Base-by-base conservation (phyloP, 2,329 filamentous ascomycete genomes). In the Claviceps fusiformis region DNA sequence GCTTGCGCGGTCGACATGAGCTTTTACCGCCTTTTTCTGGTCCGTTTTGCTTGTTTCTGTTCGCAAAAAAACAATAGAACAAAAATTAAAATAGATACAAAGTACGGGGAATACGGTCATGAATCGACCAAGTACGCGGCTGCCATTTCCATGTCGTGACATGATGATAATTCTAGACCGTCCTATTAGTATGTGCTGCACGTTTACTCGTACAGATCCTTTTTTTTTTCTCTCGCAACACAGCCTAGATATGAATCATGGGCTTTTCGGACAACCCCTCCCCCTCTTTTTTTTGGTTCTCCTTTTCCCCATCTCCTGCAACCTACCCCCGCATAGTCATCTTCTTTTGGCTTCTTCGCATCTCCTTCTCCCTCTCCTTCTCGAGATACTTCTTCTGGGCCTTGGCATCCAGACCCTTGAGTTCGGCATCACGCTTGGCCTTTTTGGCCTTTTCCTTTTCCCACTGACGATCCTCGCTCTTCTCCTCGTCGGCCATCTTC, bases 301-400 rank as follows among this genome's bases (percentile, higher is more conserved):
- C 24, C 2, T 33, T 33, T 9, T 33, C 31, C 31, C 4, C 31
- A 9, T 24, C 24, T 24, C 24, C 24, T 24, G 24, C 24, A 24
- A 24, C 2, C 62, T 72, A 81, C 35, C 67, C 79, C 44, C 79
- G 73, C 61, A 74, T 67, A 7, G 78, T 81, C 68, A 73, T 70
- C 70, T 75, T 79, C 73, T 78, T 81, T 61, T 74, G 70, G 35
- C 69, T 69, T 69, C 74, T 78, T 63, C 78, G 77, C 65, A 78
- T 57, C 71, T 86, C 85, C 78, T 85, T 88, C 67, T 89, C 85
- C 63, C 78, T 81, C 76, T 92, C 87, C 71, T 83, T 86, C 62
- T 91, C 87, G 55, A 92, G 77, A 68, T 83, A 92, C 73, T 89
- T 90, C 76, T 88, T 87, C 77, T 92, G 88, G 58, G 87, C 86